Percentiles rank a stretch among this genome's conserved stretches.
Evolutionary conservation across 1,284 basidiomycete species (phyloP).

Genomic region (Ceratobasidium sp.): DNA sequence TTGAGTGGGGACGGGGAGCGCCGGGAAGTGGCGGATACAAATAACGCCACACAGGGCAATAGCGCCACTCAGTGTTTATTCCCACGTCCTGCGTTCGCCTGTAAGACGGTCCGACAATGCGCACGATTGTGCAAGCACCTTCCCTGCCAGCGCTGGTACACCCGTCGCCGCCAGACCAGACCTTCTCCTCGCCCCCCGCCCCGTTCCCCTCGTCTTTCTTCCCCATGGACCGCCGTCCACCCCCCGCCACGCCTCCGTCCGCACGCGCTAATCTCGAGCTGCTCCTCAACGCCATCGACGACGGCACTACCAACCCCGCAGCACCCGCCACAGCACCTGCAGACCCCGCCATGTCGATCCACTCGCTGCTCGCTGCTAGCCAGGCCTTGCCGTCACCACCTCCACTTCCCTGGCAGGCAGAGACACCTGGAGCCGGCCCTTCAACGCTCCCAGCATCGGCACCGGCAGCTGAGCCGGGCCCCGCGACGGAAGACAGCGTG

Average conservation of each 20-base stretch:
- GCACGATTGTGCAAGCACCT: slow-evolving; percentile 24
- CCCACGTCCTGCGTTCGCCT: slow-evolving; percentile 26
- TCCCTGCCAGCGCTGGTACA: slow-evolving; percentile 20
- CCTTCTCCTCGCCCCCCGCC: slow-evolving; percentile 1
- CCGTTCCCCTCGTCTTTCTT: slow-evolving; percentile 21
- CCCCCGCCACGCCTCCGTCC: slow-evolving; percentile 26
- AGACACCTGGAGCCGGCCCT: slow-evolving; percentile 5
- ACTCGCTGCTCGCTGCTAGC: slow-evolving; percentile 40
- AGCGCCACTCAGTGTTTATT: slow-evolving; percentile 19
- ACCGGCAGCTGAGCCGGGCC: neutral
- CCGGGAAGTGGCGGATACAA: slow-evolving; percentile 1
- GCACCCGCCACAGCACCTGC: neutral
- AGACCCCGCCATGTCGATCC: slow-evolving; percentile 28
- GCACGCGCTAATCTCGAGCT: slow-evolving; percentile 44
- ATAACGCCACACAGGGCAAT: slow-evolving; percentile 8
- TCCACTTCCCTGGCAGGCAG: slow-evolving; percentile 31
- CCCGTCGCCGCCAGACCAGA: neutral
- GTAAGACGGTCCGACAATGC: slow-evolving; percentile 26
- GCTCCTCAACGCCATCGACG: slow-evolving; percentile 45
- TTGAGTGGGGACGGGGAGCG: slow-evolving; percentile 2
- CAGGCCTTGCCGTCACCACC: slow-evolving; percentile 24
- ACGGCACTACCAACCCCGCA: slow-evolving; percentile 12
- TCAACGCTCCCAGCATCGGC: slow-evolving; percentile 9
- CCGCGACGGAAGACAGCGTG: slow-evolving; percentile 11
- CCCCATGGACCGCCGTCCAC: slow-evolving; percentile 27